These are phyloP conservation scores for Lecanicillium sp. DNA, from an alignment of 2,329 filamentous ascomycete species.

Conservation along the genomic window DNA sequence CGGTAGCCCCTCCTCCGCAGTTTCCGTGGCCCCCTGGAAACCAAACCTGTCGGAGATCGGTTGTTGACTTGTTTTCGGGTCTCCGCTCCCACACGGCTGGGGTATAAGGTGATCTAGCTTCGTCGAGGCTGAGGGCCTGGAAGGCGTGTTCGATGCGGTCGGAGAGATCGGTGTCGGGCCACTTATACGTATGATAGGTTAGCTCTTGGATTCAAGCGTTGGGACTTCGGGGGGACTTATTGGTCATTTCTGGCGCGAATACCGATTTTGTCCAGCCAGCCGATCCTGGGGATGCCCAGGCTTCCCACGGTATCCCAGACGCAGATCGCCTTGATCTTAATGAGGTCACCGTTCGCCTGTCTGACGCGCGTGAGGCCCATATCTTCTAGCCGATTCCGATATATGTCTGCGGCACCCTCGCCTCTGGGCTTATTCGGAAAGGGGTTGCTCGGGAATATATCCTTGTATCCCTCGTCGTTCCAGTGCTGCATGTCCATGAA, in stretches of 20 bases:
- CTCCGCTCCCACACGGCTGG: constrained; percentile 50
- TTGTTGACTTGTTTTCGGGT: constrained; percentile 30
- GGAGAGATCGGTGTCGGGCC: constrained; percentile 49
- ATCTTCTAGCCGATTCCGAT: constrained; percentile 39
- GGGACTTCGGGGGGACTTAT: constrained; percentile 30
- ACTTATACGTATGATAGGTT: constrained; percentile 38
- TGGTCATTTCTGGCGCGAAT: constrained; percentile 39
- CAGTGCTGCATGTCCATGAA: constrained; percentile 53
- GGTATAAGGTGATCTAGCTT: constrained; percentile 47
- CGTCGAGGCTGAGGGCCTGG: constrained; percentile 53
- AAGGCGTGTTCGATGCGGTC: constrained; percentile 51
- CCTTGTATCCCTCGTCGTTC: constrained; percentile 38
- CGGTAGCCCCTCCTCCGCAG: constrained; percentile 61
- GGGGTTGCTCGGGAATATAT: constrained; percentile 40
- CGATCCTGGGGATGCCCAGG: constrained; percentile 39
- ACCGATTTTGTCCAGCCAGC: constrained; percentile 41
- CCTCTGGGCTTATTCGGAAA: constrained; percentile 46
- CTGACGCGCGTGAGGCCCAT: constrained; percentile 38
- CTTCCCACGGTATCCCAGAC: constrained; percentile 44
- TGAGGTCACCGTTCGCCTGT: constrained; percentile 35
- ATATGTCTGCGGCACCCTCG: constrained; percentile 33
- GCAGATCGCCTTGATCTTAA: constrained; percentile 39
- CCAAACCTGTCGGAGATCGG: constrained; percentile 50
- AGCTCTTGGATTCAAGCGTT: constrained; percentile 18
- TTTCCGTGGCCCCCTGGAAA: constrained; percentile 69